Evolutionary conservation across 2,329 filamentous ascomycete species (phyloP).

Genomic region (Amylocarpus encephaloides): DNA sequence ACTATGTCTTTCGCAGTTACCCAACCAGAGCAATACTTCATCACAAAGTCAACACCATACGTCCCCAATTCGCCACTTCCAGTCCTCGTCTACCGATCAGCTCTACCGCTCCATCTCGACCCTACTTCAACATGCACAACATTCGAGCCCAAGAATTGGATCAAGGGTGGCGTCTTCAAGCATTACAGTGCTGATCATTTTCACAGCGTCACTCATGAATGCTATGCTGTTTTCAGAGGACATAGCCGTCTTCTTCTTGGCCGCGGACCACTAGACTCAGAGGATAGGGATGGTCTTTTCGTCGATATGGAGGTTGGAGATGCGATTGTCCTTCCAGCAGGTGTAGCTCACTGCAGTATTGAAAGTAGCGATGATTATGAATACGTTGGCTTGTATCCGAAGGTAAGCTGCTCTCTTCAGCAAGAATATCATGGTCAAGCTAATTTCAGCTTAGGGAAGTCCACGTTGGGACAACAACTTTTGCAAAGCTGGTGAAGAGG

Average conservation of each 20-base stretch:
- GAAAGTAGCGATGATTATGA: constrained; percentile 29
- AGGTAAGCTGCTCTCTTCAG: constrained; percentile 19
- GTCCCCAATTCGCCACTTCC: constrained; percentile 32
- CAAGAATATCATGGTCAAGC: not conserved
- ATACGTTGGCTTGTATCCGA: constrained; percentile 34
- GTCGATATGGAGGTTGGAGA: constrained; percentile 26
- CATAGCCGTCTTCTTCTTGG: constrained; percentile 29
- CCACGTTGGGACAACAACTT: constrained; percentile 24
- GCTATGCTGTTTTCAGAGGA: constrained; percentile 32
- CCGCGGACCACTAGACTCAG: constrained; percentile 24
- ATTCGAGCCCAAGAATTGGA: constrained; percentile 31
- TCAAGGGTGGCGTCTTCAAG: constrained; percentile 27
- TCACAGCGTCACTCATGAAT: constrained; percentile 35
- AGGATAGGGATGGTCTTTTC: constrained; percentile 9
- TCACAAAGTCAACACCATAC: constrained; percentile 21
- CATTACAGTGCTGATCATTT: constrained; percentile 24
- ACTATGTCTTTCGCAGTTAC: constrained; percentile 10
- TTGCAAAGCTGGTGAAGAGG: constrained; percentile 18
- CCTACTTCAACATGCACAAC: constrained; percentile 18
- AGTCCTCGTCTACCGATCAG: constrained; percentile 33
- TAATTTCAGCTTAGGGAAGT: constrained; percentile 10
- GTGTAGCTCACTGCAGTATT: constrained; percentile 31
- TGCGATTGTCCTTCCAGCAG: constrained; percentile 33
- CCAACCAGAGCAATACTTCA: constrained; percentile 15
- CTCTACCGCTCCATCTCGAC: constrained; percentile 26